These are phyloP conservation scores for Myochromella boudieri DNA, from an alignment of 768 basidiomycete genomes.

Conservation along the genomic window DNA sequence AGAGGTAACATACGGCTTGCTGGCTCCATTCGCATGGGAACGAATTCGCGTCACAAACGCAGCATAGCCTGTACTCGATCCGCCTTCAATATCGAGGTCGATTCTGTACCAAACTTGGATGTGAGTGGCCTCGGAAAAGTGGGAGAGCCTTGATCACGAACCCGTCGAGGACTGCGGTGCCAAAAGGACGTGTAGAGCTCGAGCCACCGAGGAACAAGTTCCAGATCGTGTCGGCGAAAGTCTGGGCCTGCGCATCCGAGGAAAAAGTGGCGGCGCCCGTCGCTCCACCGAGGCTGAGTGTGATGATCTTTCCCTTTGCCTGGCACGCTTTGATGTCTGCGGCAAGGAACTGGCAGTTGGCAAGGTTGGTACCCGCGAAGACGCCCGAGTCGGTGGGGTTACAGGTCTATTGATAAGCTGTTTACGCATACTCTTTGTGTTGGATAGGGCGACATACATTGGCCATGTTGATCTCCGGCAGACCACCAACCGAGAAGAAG, in stretches of 20 bases:
- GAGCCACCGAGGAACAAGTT: slow-evolving; percentile 67
- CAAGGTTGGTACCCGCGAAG: slow-evolving; percentile 61
- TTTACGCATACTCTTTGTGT: not conserved
- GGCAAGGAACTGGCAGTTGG: slow-evolving; percentile 58
- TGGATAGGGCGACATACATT: slow-evolving; percentile 45
- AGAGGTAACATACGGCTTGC: slow-evolving; percentile 42
- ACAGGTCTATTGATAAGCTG: too few relatives aligned
- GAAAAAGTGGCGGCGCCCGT: slow-evolving; percentile 55
- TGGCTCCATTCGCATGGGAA: slow-evolving; percentile 42
- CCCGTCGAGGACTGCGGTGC: slow-evolving; percentile 67
- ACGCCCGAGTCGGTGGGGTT: slow-evolving; percentile 50
- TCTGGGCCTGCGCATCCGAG: slow-evolving; percentile 47
- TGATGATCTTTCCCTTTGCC: slow-evolving; percentile 56
- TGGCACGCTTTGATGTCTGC: slow-evolving; percentile 66
- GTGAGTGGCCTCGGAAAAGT: not conserved
- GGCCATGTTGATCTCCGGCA: slow-evolving; percentile 61
- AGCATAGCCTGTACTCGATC: slow-evolving; percentile 41
- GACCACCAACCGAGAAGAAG: slow-evolving; percentile 58
- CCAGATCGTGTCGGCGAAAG: slow-evolving; percentile 64
- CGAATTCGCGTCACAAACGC: slow-evolving; percentile 52
- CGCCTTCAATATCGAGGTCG: slow-evolving; percentile 69
- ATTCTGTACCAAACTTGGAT: slow-evolving; percentile 28
- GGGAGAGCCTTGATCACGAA: slow-evolving; percentile 23
- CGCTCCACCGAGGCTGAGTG: slow-evolving; percentile 61
- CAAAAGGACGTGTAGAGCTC: slow-evolving; percentile 61